Evolutionary conservation across 148 eudicot species (phyloP).

Genomic region (Gaultheria prostrata): DNA sequence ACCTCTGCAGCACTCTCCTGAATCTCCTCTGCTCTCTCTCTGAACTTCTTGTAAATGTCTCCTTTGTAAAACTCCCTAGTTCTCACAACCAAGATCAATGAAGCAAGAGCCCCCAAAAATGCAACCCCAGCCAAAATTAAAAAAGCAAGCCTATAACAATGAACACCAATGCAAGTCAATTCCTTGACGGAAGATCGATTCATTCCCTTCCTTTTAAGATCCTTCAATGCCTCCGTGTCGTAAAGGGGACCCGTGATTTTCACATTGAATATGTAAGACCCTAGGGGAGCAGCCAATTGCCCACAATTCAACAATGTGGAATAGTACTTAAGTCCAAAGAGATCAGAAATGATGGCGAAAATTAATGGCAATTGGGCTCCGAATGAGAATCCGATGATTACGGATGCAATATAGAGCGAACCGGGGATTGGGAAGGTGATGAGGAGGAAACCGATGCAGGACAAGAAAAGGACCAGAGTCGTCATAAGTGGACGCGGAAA

Average conservation of each 20-base stretch:
- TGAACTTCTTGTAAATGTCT: slow-evolving; percentile 20
- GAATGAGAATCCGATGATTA: slow-evolving; percentile 23
- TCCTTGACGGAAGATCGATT: slow-evolving; percentile 16
- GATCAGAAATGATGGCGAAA: slow-evolving; percentile 16
- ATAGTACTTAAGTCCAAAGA: slow-evolving; percentile 20
- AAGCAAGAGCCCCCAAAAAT: slow-evolving; percentile 21
- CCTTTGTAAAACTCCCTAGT: slow-evolving; percentile 23
- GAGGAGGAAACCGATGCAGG: slow-evolving; percentile 20
- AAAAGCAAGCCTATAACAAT: slow-evolving; percentile 21
- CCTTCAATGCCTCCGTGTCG: not conserved
- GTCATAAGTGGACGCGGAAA: slow-evolving; percentile 15
- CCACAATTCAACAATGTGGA: slow-evolving; percentile 21
- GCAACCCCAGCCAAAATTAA: slow-evolving; percentile 15
- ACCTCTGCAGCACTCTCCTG: not conserved
- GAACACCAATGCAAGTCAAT: slow-evolving; percentile 17
- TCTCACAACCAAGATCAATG: slow-evolving; percentile 19
- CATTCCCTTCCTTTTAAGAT: slow-evolving; percentile 12
- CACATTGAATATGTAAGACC: slow-evolving; percentile 19
- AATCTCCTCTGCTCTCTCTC: not conserved
- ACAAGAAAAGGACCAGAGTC: slow-evolving; percentile 17
- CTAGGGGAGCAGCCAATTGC: slow-evolving; percentile 16
- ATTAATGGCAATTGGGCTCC: slow-evolving; percentile 19
- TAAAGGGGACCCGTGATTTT: slow-evolving; percentile 11
- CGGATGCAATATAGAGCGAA: slow-evolving; percentile 14
- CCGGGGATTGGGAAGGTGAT: slow-evolving; percentile 19